These are phyloP conservation scores for Metschnikowia koreensis DNA, from an alignment of 805 yeast genomes.

Conservation along the genomic window DNA sequence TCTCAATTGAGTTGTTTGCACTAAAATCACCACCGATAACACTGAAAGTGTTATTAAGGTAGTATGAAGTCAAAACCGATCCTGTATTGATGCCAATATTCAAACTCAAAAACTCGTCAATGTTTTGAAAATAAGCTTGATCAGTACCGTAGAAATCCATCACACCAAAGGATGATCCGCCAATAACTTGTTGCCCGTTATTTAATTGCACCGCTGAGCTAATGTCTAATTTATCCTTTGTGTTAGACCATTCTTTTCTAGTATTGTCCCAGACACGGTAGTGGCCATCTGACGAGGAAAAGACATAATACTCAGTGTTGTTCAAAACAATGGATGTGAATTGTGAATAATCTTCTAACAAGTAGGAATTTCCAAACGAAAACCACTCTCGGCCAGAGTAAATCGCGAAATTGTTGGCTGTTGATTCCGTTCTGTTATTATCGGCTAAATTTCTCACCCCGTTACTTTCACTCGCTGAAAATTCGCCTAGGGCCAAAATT, in stretches of 20 bases:
- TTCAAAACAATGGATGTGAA: constrained; percentile 38
- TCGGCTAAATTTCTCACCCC: constrained; percentile 29
- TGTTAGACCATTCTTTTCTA: constrained; percentile 33
- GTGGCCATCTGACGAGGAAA: constrained; percentile 26
- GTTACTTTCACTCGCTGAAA: constrained; percentile 22
- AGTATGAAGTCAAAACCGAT: constrained; percentile 33
- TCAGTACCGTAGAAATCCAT: constrained; percentile 30
- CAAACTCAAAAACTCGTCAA: constrained; percentile 22
- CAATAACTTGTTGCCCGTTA: constrained; percentile 30
- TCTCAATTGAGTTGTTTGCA: constrained; percentile 22
- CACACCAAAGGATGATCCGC: constrained; percentile 34
- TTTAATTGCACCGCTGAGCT: constrained; percentile 25
- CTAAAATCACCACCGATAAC: constrained; percentile 61
- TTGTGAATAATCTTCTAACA: constrained; percentile 24
- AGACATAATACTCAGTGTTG: constrained; percentile 40
- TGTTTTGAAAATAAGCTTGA: constrained; percentile 26
- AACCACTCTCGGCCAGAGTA: constrained; percentile 41
- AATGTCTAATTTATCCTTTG: constrained; percentile 27
- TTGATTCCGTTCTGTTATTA: constrained; percentile 22
- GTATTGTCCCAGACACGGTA: constrained; percentile 43
- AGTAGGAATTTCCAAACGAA: constrained; percentile 37
- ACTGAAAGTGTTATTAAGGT: constrained; percentile 48
- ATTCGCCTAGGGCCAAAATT: constrained; percentile 31
- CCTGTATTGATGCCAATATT: constrained; percentile 24
- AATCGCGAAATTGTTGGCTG: constrained; percentile 37